Evolutionary conservation across 2,329 filamentous ascomycete species (phyloP).

Genomic region (Alternaria solani): DNA sequence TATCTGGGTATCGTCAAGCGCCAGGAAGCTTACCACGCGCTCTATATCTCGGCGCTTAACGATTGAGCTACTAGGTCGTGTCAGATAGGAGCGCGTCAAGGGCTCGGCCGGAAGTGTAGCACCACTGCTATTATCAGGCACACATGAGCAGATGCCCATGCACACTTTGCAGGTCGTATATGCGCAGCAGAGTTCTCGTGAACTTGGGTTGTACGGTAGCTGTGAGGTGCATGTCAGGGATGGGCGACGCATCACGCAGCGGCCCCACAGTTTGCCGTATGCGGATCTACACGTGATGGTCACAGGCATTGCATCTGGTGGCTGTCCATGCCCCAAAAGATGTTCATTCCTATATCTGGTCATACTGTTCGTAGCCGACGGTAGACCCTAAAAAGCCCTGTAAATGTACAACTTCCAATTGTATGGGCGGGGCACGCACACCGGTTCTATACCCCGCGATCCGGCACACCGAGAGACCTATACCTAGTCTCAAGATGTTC

Average conservation of each 20-base stretch:
- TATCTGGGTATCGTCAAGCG: no score
- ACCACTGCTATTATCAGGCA: not conserved
- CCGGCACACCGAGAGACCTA: no score
- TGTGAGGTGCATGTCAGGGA: not conserved
- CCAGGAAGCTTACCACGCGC: no score
- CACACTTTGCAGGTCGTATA: not conserved
- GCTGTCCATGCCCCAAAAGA: not conserved
- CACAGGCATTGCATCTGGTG: not conserved
- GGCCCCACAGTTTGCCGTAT: not conserved
- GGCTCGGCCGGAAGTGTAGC: not conserved
- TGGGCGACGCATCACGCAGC: not conserved
- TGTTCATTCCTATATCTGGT: no score
- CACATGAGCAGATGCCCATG: not conserved
- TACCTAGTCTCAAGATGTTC: no score
- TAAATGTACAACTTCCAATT: no score
- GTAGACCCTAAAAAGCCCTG: no score
- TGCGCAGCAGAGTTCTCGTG: not conserved
- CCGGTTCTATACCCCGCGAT: no score
- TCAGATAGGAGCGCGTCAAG: slow-evolving; percentile 2
- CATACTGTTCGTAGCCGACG: fast-evolving
- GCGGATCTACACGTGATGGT: not conserved
- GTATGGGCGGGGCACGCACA: no score
- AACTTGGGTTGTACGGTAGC: not conserved
- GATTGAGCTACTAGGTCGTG: no score
- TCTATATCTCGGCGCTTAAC: no score